Conservation (phyloP, 169 alveolate species). For the Cryptosporidium muris region DNA sequence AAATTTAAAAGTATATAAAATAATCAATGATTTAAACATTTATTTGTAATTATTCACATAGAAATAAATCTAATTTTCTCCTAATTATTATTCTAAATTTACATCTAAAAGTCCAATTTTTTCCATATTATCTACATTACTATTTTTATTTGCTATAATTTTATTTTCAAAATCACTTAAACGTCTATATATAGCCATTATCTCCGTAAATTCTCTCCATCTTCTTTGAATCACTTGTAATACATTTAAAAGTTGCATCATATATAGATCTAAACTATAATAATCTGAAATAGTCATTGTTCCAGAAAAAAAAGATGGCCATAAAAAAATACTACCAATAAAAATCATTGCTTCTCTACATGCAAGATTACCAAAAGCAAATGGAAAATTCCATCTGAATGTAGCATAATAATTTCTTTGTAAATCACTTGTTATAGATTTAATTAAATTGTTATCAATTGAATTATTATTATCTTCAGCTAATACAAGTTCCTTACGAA, state of each 20-base stretch:
- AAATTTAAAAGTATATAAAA: no score
- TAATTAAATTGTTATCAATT: background rate
- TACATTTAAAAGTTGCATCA: constrained; percentile 20
- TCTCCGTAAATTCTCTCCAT: constrained; percentile 69
- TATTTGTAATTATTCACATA: no score
- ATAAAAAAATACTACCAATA: constrained; percentile 31
- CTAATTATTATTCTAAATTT: constrained; percentile 30
- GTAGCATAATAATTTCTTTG: constrained; percentile 41
- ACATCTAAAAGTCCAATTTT: constrained; percentile 13
- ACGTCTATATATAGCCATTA: constrained; percentile 56
- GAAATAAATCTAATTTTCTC: background rate
- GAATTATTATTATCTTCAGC: constrained; percentile 35
- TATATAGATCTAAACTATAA: constrained; percentile 12
- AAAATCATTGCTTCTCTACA: constrained; percentile 23
- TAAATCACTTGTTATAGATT: background rate
- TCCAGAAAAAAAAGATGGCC: constrained; percentile 68
- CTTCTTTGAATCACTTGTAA: constrained; percentile 48
- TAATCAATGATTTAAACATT: no score
- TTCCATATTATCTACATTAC: background rate
- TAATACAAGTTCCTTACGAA: constrained; percentile 32
- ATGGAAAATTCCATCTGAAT: constrained; percentile 33
- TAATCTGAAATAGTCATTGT: constrained; percentile 59
- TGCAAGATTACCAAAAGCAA: constrained; percentile 14
- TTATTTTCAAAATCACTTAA: constrained; percentile 13
- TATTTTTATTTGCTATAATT: background rate